Base-by-base conservation (phyloP, 2,329 filamentous ascomycete genomes). In the Xylaria sp. region DNA sequence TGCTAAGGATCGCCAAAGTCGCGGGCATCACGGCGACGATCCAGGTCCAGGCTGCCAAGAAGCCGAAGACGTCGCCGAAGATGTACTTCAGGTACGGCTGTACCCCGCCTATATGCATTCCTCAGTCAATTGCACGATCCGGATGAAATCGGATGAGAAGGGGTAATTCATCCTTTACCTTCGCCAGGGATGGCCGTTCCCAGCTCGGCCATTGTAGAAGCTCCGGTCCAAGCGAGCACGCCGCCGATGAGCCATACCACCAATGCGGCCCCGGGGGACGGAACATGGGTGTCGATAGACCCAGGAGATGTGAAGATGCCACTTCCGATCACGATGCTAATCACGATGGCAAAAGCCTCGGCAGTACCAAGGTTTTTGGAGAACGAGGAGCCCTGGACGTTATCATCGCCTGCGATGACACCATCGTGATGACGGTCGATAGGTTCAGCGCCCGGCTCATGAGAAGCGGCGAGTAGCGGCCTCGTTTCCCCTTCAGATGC, bases 251-350 rank as follows among this genome's bases (percentile, higher is more conserved):
- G 81, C 89, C 89, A 91, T 8, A 90, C 84, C 1, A 88, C 73
- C 44, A 91, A 74, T 1, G 88, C 87, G 1, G 82, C 81, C 9
- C 87, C 88, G 0, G 89, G 88, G 0, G 89, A 90, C 0, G 88
- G 87, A 2, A 90, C 88, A 72, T 90, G 89, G 18, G 85, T 85
- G 73, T 90, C 88, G 67, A 91, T 88, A 12, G 88, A 84, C 0
- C 88, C 87, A 0, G 89, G 89, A 1, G 88, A 90, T 0, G 89
- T 90, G 73, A 91, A 91, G 20, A 91, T 86, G 41, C 89, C 89
- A 62, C 86, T 88, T 8, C 89, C 89, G 57, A 91, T 89, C 63
- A 90, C 88, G 69, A 90, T 87, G 73, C 87, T 88, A 69, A 90
- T 85, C 50, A 90, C 82, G 56, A 91, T 87, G 25, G 86, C 87